A percentile compares a stretch with the other conserved stretches of the same genome.
Conservation (phyloP, 495 filamentous ascomycete species). For the Neurospora sp. region DNA sequence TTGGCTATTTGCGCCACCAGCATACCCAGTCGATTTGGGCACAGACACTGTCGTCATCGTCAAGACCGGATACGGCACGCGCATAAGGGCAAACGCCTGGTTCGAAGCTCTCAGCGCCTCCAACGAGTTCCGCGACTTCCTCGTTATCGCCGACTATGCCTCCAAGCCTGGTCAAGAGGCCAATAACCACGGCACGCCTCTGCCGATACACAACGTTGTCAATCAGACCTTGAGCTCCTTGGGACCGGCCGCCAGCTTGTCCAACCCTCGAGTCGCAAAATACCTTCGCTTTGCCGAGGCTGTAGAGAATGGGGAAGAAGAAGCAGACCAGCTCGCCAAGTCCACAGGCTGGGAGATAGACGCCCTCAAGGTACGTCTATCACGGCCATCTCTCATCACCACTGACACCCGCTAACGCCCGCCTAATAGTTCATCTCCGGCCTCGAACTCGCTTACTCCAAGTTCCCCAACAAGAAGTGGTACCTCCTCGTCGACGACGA, state of each 20-base stretch:
- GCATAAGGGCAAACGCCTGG: conserved; percentile 22
- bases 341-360: conserved; percentile 39
- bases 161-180: conserved; percentile 1
- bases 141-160: conserved; percentile 34
- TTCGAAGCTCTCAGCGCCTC: conserved; percentile 25
- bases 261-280: conserved; percentile 23
- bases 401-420: not conserved
- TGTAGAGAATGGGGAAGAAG: conserved; percentile 23
- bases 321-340: conserved; percentile 22
- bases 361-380: conserved; percentile 32
- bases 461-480: conserved; percentile 37
- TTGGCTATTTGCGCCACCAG: conserved; percentile 12
- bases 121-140: conserved; percentile 19
- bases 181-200: conserved; percentile 10
- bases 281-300: conserved; percentile 27
- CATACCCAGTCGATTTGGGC: conserved; percentile 17
- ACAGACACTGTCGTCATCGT: conserved; percentile 32
- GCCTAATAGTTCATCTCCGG: conserved; percentile 30
- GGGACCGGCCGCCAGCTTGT: conserved; percentile 4
- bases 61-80: conserved; percentile 39
- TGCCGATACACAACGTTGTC: conserved; percentile 27
- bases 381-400: not conserved
- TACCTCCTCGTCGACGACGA: conserved; percentile 39
- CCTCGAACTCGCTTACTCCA: conserved; percentile 32
- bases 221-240: conserved; percentile 18